A percentile compares a stretch with the other conserved stretches of the same genome.
Evolutionary conservation across 345 rosid genomes (phyloP).

Genomic region (Linum lewisii): DNA sequence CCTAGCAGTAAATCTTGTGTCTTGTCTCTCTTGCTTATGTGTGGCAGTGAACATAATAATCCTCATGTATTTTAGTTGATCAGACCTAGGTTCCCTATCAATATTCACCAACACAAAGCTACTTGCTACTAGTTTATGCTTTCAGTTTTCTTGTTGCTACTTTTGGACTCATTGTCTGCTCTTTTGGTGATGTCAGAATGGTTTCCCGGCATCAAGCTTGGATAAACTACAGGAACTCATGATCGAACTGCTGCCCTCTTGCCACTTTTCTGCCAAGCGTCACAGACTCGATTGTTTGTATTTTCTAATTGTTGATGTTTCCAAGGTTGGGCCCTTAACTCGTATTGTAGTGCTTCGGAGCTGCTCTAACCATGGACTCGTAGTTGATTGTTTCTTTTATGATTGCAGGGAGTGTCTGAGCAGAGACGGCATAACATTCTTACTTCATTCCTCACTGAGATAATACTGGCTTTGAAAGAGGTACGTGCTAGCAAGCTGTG

Average conservation of each 20-base stretch:
- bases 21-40: too few relatives aligned
- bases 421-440: conserved; percentile 38
- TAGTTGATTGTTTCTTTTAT: not conserved
- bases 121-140: not conserved
- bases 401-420: conserved; percentile 54
- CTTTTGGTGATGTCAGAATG: conserved; percentile 33
- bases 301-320: conserved; percentile 51
- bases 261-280: conserved; percentile 90
- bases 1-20: not conserved
- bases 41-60: too few relatives aligned
- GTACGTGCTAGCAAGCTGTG: conserved; percentile 24
- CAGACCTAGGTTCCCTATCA: too few relatives aligned
- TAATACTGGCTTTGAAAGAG: conserved; percentile 88
- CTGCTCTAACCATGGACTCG: not conserved
- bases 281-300: conserved; percentile 89
- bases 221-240: conserved; percentile 60
- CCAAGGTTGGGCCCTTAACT: conserved; percentile 35
- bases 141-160: not conserved
- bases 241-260: conserved; percentile 53
- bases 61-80: too few relatives aligned
- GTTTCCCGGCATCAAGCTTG: conserved; percentile 44
- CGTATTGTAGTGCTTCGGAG: not conserved
- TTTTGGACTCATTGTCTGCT: not conserved
- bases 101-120: too few relatives aligned
- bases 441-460: conserved; percentile 74